phyloP scores from a whole-genome alignment of 768 basidiomycete genomes.

The Xerocomellus chrysenteron region DNA sequence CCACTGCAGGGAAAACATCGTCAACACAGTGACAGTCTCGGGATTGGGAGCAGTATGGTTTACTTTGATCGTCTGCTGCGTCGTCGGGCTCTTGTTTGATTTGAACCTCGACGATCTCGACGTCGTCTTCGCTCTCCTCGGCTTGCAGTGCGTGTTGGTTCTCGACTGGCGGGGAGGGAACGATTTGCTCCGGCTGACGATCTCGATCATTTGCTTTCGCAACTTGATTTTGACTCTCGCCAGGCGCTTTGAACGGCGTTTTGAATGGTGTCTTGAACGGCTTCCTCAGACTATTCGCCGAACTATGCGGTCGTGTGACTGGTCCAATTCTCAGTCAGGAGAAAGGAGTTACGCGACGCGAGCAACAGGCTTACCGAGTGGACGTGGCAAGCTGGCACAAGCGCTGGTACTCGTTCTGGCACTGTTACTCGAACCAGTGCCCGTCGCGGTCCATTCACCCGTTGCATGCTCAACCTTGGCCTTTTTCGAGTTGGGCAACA shows the following conservation, averaged over 20 bases:
- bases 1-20: not conserved
- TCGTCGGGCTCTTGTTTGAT: not conserved
- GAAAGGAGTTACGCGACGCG: not conserved
- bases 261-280: conserved; percentile 53
- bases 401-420: not conserved
- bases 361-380: conserved; percentile 20
- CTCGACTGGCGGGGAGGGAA: not conserved
- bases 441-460: not conserved
- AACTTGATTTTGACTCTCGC: conserved; percentile 29
- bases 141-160: not conserved
- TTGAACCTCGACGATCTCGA: conserved; percentile 13
- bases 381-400: conserved; percentile 17
- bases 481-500: conserved; percentile 20
- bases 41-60: not conserved
- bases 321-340: not conserved
- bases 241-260: conserved; percentile 46
- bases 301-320: conserved; percentile 51
- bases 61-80: not conserved
- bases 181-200: not conserved
- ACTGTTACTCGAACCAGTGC: not conserved
- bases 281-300: conserved; percentile 42
- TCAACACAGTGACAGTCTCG: not conserved
- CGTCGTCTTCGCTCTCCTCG: not conserved
- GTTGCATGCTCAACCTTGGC: conserved; percentile 13
- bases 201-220: not conserved